Base-by-base conservation (phyloP, 2,329 filamentous ascomycete species). In the Xylariaceae sp. region DNA sequence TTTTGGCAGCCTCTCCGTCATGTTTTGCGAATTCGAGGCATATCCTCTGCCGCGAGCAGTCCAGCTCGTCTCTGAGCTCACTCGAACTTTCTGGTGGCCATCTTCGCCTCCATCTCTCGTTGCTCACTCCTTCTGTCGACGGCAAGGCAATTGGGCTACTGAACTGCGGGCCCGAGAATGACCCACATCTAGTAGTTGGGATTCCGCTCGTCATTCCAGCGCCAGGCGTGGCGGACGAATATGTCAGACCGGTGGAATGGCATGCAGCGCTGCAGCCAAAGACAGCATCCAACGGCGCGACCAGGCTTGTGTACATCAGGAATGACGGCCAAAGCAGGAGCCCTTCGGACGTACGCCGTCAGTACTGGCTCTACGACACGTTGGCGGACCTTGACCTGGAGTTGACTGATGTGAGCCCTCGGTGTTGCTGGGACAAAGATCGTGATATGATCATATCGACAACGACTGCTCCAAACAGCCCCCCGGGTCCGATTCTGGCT, bases 11-110 rank as follows among this genome's bases (percentile, higher is more conserved):
- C 12, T 8, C 17, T 17, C 26, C 34, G 4, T 29, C 34, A 9
- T 24, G 30, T n/a, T 36, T 36, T 16, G 27, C 26, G 6, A 36
- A 36, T 24, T 36, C 26, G 2, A 17, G 34, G 14, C 27, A 23
- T 2, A 36, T 30, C 7, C 16, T 30, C 23, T 9, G 9, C 32
- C 32, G 17, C 14, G 14, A 17, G 7, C 26, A 28, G 13, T 28
- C 26, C n/a, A 28, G 8, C n/a, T 9, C 26, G 7, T 28, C 26
- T 8, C 26, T 28, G n/a, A 28, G 13, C 26, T 28, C 26, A 13
- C 8, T 28, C 26, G 26, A 28, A 8, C 9, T 28, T 13, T 28
- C 26, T 13, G 26, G 26, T 28, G 26, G 26, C n/a, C 9, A 13
- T 13, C 26, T 28, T 28, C 26, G 26, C 5, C 7, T 28, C n/a